phyloP scores from a whole-genome alignment of 179 eudicot species.

The Silene noctiflora region DNA sequence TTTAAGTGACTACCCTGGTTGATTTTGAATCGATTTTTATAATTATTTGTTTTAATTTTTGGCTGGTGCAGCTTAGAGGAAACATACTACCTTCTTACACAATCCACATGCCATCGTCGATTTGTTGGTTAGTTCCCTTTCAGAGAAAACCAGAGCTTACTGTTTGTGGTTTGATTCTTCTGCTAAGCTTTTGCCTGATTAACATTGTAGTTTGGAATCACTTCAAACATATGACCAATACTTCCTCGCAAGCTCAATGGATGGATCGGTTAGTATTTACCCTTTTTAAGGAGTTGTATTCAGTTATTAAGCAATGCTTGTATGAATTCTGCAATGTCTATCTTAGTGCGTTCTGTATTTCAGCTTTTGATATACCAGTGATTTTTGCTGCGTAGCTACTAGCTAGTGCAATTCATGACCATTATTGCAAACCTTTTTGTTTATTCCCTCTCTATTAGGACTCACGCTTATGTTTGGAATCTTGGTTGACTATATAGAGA shows the following conservation, averaged over 20 bases:
- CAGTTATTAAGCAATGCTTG: neutral
- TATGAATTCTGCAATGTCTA: neutral
- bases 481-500: too few species aligned
- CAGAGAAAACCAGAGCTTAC: neutral
- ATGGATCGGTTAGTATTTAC: slow-evolving; percentile 74
- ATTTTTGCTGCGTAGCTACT: too few species aligned
- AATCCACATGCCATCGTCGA: slow-evolving; percentile 66
- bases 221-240: slow-evolving; percentile 73
- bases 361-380: neutral
- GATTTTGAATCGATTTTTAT: neutral
- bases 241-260: slow-evolving; percentile 91
- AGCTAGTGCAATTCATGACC: too few species aligned
- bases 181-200: slow-evolving; percentile 16
- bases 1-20: neutral
- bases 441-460: too few species aligned
- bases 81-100: slow-evolving; percentile 37
- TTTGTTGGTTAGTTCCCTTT: slow-evolving; percentile 59
- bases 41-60: neutral
- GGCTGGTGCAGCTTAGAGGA: slow-evolving; percentile 56
- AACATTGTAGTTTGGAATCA: slow-evolving; percentile 59
- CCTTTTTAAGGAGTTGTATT: neutral
- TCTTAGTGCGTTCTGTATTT: neutral
- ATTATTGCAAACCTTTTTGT: too few species aligned
- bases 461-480: too few species aligned
- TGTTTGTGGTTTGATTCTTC: neutral